Conservation (phyloP, 768 basidiomycete species). For the Lactarius quietus region DNA sequence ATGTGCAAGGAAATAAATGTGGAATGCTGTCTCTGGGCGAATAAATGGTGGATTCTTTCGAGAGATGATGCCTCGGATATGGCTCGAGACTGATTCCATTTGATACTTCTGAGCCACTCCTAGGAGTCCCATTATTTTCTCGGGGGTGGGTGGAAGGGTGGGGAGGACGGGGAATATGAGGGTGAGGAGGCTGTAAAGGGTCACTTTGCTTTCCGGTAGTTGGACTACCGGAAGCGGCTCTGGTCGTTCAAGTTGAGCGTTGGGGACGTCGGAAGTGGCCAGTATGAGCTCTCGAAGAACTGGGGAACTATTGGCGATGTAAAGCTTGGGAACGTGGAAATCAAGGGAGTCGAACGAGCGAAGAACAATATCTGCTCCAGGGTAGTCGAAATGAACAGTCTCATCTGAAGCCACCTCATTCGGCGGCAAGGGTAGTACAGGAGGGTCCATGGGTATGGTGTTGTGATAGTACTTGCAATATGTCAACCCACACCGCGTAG, state of each 20-base stretch:
- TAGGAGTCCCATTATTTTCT: neutral
- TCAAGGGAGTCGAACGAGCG: neutral
- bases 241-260: neutral
- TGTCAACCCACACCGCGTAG: neutral
- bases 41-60: neutral
- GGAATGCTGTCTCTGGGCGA: neutral
- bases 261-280: neutral
- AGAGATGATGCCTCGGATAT: neutral
- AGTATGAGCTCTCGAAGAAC: slow-evolving; percentile 32
- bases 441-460: neutral
- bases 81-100: neutral
- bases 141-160: neutral
- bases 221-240: neutral
- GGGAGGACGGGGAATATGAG: neutral
- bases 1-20: neutral
- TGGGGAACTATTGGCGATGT: slow-evolving; percentile 41
- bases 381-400: neutral
- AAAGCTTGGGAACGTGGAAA: slow-evolving; percentile 26
- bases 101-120: neutral
- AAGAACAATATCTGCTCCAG: neutral
- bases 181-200: neutral
- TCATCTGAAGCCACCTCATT: neutral
- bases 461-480: neutral
- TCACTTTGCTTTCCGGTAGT: neutral
- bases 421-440: neutral